phyloP scores from a whole-genome alignment of 805 yeast genomes.

The Candida easanensis region DNA sequence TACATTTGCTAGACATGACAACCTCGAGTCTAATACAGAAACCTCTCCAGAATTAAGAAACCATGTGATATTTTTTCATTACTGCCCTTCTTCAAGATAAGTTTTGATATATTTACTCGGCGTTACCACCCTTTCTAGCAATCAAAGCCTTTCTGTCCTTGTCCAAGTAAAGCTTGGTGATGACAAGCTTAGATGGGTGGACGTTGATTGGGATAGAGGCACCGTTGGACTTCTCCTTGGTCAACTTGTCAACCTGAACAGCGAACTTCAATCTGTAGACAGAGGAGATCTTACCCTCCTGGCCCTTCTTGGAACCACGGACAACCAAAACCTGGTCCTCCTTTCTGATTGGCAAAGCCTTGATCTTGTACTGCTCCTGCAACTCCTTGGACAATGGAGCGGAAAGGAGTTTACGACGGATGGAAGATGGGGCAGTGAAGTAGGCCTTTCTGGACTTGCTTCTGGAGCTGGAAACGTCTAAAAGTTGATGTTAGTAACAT shows the following conservation, averaged over 20 bases:
- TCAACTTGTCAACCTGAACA: slow-evolving; percentile 94
- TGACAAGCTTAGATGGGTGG: slow-evolving; percentile 98
- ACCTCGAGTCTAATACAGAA: slow-evolving; percentile 7
- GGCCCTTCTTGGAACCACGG: slow-evolving; percentile 99
- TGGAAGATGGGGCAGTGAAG: slow-evolving; percentile 96
- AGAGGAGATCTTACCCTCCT: slow-evolving; percentile 96
- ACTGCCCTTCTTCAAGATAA: slow-evolving; percentile 5
- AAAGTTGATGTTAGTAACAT: slow-evolving; percentile 30
- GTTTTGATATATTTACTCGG: slow-evolving; percentile 57
- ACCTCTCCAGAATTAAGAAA: slow-evolving; percentile 9
- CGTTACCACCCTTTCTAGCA: slow-evolving; percentile 96
- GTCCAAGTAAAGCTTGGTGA: slow-evolving; percentile 97
- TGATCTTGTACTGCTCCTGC: slow-evolving; percentile 94
- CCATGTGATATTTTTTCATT: slow-evolving; percentile 5
- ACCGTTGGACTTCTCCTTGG: slow-evolving; percentile 97
- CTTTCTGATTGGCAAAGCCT: slow-evolving; percentile 95
- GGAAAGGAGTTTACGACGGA: slow-evolving; percentile 90
- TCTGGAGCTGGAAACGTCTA: slow-evolving; percentile 99
- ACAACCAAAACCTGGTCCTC: slow-evolving; percentile 93
- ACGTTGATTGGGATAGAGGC: slow-evolving; percentile 95
- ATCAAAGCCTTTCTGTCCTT: slow-evolving; percentile 98
- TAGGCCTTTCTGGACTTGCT: slow-evolving; percentile 99
- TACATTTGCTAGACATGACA: slow-evolving; percentile 14
- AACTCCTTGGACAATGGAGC: slow-evolving; percentile 99
- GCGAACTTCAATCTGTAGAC: slow-evolving; percentile 99